phyloP scores from a whole-genome alignment of 257 asterid species.

The Gynochthodes officinalis region DNA sequence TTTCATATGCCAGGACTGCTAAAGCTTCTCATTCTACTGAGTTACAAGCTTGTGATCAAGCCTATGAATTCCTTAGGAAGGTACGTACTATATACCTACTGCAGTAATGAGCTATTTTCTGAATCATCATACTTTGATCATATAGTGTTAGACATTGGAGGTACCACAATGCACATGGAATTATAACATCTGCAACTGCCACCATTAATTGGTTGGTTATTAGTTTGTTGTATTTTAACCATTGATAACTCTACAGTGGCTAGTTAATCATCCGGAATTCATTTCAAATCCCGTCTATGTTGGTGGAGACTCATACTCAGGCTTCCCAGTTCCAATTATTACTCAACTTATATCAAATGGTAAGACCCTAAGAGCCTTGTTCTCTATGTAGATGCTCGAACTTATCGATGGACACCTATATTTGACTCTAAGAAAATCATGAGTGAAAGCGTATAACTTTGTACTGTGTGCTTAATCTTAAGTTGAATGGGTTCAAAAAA shows the following conservation, averaged over 20 bases:
- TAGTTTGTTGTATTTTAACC: neutral
- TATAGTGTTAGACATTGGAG: too few relatives aligned
- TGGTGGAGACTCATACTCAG: conserved; percentile 29
- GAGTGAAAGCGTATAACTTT: too few relatives aligned
- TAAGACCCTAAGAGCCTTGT: neutral
- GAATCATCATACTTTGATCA: too few relatives aligned
- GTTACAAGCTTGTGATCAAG: conserved; percentile 12
- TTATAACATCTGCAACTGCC: too few relatives aligned
- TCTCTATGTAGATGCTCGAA: neutral
- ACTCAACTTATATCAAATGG: conserved; percentile 28
- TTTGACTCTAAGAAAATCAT: too few relatives aligned
- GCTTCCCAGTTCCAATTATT: conserved; percentile 24
- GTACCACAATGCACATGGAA: too few relatives aligned
- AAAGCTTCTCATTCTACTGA: conserved; percentile 16
- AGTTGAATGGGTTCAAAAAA: too few relatives aligned
- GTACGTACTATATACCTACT: neutral
- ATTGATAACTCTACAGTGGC: conserved; percentile 22
- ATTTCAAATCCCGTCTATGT: conserved; percentile 18
- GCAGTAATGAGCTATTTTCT: too few relatives aligned
- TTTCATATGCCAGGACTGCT: conserved; percentile 28
- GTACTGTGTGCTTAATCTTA: too few relatives aligned
- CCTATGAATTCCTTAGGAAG: conserved; percentile 28
- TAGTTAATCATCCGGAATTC: conserved; percentile 24
- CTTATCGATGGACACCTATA: too few relatives aligned
- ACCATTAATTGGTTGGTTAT: too few relatives aligned